These are phyloP conservation scores for Pluteus cervinus DNA, from an alignment of 768 basidiomycete species.

Conservation along the genomic window DNA sequence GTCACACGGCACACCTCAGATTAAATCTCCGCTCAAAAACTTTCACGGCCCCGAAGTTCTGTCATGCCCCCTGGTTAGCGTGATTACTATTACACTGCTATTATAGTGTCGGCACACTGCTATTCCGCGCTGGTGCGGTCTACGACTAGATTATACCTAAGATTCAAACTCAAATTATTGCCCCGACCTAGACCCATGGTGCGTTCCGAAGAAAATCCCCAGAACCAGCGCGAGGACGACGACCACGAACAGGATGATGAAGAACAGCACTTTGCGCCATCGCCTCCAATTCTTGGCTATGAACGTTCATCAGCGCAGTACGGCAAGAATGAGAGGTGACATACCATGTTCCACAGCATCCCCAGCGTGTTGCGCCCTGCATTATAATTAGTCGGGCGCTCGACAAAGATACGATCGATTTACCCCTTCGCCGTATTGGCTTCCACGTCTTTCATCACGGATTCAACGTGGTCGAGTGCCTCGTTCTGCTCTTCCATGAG, in stretches of 20 bases:
- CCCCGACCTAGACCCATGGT: too few relatives aligned
- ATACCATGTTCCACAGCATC: conserved; percentile 56
- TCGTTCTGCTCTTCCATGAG: conserved; percentile 80
- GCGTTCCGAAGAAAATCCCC: conserved; percentile 35
- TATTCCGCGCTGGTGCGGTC: too few relatives aligned
- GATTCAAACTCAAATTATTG: too few relatives aligned
- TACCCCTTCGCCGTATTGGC: conserved; percentile 69
- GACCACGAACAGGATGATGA: conserved; percentile 47
- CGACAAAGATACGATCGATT: conserved; percentile 14
- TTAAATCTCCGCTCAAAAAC: too few relatives aligned
- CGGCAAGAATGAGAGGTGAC: conserved; percentile 5
- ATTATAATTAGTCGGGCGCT: conserved; percentile 1
- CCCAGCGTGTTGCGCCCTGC: conserved; percentile 55
- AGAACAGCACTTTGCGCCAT: conserved; percentile 76
- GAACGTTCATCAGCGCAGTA: conserved; percentile 2
- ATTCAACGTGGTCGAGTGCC: conserved; percentile 57
- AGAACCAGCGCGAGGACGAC: conserved; percentile 56
- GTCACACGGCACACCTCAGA: too few relatives aligned
- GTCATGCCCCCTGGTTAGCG: too few relatives aligned
- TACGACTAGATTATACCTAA: too few relatives aligned
- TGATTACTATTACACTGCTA: too few relatives aligned
- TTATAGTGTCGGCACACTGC: too few relatives aligned
- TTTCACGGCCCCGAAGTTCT: too few relatives aligned
- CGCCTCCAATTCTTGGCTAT: too few relatives aligned
- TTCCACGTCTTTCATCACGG: conserved; percentile 55